Evolutionary conservation across 2,329 filamentous ascomycete genomes (phyloP), one percentile per base, ranked within the genome.

Genomic region (Fusarium papillatum): DNA sequence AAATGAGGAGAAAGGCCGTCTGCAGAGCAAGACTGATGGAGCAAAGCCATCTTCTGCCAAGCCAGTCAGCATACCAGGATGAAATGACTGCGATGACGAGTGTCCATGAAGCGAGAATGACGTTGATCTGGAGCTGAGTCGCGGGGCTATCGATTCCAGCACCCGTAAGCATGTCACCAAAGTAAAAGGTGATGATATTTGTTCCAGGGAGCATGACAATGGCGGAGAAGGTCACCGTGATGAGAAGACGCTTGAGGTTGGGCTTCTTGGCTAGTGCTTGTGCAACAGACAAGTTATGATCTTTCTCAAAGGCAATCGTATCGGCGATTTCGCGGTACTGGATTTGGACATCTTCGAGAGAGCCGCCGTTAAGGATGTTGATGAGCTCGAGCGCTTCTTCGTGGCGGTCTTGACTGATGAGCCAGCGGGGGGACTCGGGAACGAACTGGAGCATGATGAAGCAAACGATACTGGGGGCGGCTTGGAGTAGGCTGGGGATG

Each of bases 141-240:
- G 79, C 81, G 0, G 80, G 74, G 67, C 85, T 79, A 2, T 83
- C 85, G 46, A 88, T 84, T 6, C 86, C 87, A 5, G 86, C 86
- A 24, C 81, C 84, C 61, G 83, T 79, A 0, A 88, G 83, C 76
- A 86, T 84, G 4, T 76, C 69, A 6, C 84, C 83, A 17, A 86
- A 72, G 80, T 80, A 36, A 84, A 78, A 71, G 6, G 70, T 74
- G 60, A 76, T 71, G 1, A 73, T 65, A 26, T 71, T 71, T 1
- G 70, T 70, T 1, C 68, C 70, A 3, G 72, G 62, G 22, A 76
- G 59, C 70, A 76, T 75, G 10, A 62, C 63, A 39, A 76, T 61
- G 8, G 71, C 57, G 0, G 72, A 69, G 36, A 71, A 60, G 16
- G 65, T 69, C 13, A 62, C 41, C 6, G 69, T 66, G 19, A 71